Percentiles rank a stretch among this genome's conserved stretches.
Conservation (phyloP, 495 filamentous ascomycete species). For the Cenococcum geophilum region DNA sequence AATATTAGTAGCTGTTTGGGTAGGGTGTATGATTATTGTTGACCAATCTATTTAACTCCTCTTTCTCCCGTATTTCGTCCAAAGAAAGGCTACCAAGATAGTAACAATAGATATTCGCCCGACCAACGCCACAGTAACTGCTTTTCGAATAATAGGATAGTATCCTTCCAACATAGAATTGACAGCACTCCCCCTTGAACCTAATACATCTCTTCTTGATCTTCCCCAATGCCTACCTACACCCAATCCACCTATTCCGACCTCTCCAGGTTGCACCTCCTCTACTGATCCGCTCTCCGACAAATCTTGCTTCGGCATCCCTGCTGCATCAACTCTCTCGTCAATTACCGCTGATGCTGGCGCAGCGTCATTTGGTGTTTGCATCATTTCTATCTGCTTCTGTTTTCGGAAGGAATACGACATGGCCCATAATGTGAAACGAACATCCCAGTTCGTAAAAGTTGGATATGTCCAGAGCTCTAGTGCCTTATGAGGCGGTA, state of each 20-base stretch:
- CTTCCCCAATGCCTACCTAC: conserved; percentile 44
- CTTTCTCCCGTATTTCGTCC: conserved; percentile 15
- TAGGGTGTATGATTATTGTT: too few species aligned
- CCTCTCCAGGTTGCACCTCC: conserved; percentile 40
- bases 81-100: conserved; percentile 16
- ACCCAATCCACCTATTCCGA: conserved; percentile 46
- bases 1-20: too few species aligned
- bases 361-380: conserved; percentile 21
- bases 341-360: conserved; percentile 10
- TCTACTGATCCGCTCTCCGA: conserved; percentile 6
- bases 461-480: conserved; percentile 66
- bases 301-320: conserved; percentile 24
- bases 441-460: conserved; percentile 61
- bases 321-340: conserved; percentile 36
- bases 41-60: not conserved
- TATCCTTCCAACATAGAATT: conserved; percentile 64
- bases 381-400: conserved; percentile 46
- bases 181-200: conserved; percentile 44
- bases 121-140: conserved; percentile 50
- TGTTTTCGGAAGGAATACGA: conserved; percentile 55
- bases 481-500: conserved; percentile 58
- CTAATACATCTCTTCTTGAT: conserved; percentile 22
- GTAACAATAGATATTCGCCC: conserved; percentile 33
- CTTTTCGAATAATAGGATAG: conserved; percentile 55
- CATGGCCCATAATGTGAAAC: conserved; percentile 53